Conservation (phyloP, 768 basidiomycete species). For the Xerocomellus amylosporus region DNA sequence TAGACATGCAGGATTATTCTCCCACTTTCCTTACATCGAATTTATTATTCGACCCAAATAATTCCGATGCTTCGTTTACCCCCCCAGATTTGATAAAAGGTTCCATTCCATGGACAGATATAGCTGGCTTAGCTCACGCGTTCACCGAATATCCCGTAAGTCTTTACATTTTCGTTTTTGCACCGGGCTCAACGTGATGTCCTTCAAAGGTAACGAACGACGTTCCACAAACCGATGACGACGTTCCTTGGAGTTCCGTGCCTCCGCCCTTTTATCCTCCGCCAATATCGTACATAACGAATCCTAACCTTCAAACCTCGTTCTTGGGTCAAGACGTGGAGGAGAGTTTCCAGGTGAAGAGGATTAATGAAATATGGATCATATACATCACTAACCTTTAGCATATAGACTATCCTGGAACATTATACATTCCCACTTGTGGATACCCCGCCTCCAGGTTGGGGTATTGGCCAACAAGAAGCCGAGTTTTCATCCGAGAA, state of each 20-base stretch:
- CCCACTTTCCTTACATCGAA: background rate
- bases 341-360: background rate
- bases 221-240: background rate
- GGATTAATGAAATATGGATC: background rate
- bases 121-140: too few relatives aligned
- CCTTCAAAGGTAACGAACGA: background rate
- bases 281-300: background rate
- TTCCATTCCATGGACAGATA: background rate
- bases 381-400: background rate
- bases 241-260: background rate
- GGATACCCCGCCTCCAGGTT: background rate
- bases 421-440: fast-evolving
- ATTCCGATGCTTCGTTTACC: background rate
- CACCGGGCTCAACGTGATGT: background rate
- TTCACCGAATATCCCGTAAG: too few relatives aligned
- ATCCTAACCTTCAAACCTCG: background rate
- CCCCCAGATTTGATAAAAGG: background rate
- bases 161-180: background rate
- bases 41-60: background rate
- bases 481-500: background rate
- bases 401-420: background rate
- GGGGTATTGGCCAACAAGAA: background rate
- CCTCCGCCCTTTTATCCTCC: background rate
- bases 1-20: background rate
- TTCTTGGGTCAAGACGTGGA: background rate